Evolutionary conservation across 2,329 filamentous ascomycete species (phyloP), one percentile per base, ranked within the genome.

Genomic region (Pseudocercospora ulei): DNA sequence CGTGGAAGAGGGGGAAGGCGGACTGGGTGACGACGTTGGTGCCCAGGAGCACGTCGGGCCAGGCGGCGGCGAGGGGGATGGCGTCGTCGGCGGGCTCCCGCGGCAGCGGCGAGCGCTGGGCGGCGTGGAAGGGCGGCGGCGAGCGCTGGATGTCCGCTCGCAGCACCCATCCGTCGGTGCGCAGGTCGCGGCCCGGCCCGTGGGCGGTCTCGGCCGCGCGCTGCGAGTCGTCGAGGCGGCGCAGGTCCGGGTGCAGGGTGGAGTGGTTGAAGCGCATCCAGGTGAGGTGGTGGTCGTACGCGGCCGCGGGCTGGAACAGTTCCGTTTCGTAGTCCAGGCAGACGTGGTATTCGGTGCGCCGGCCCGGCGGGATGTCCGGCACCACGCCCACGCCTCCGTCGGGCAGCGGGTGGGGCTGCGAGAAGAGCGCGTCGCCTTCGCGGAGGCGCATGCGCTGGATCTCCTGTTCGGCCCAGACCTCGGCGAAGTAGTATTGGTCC

Each of bases 381-480:
- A 52, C 23, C 7, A 39, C 30, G 1, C 44, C 47, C 8, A 22
- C n/a, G 3, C 26, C 29, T 7, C 35, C 41, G 7, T 37, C 25
- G 3, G 20, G 26, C 6, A 43, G 12, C 9, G 36, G 26, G 3
- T 41, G 46, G 3, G 25, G 20, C 20, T 41, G 26, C 12, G 26
- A 22, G 11, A 40, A 43, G 9, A 33, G 7, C 8, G 40, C 26
- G 7, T 25, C 33, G 4, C 39, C 41, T 12, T 47, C 37, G 2
- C 37, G 36, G 6, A 49, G 25, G 9, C 43, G 40, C 20, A 33
- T 17, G 7, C 28, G 66, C n/a, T 42, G 52, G 31, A 66, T 66
- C 52, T 74, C 71, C 51, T 75, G 72, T 28, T 68, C 63, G 13
- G 66, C 69, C 39, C 66, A 73, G 25, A 75, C 65, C 40, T 69